Percentiles rank a stretch among this genome's conserved stretches.
Evolutionary conservation across 2,329 filamentous ascomycete genomes (phyloP).

Genomic region (Thelonectria rubi): DNA sequence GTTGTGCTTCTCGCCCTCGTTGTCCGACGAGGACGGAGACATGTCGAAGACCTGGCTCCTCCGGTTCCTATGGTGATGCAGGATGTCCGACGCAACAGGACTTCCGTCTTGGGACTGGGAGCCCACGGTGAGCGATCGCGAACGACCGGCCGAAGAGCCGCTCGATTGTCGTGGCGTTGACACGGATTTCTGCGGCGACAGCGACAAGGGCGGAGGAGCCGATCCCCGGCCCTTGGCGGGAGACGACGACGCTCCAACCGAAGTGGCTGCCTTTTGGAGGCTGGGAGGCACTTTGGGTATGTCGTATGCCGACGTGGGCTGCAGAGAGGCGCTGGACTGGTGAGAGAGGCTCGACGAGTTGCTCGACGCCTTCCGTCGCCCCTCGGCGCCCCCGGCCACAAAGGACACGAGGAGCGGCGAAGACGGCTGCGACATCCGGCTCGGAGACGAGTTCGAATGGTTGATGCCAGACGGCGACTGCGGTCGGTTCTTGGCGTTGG

Average conservation of each 20-base stretch:
- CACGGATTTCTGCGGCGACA: slow-evolving; percentile 71
- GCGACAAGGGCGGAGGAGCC: slow-evolving; percentile 60
- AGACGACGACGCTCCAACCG: slow-evolving; percentile 62
- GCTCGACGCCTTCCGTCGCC: slow-evolving; percentile 88
- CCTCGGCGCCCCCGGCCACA: slow-evolving; percentile 81
- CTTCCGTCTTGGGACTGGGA: slow-evolving; percentile 96
- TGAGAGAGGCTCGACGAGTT: slow-evolving; percentile 86
- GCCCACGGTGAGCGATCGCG: slow-evolving; percentile 90
- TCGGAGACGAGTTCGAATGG: slow-evolving; percentile 87
- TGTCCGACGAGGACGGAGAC: slow-evolving; percentile 97
- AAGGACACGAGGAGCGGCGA: slow-evolving; percentile 93
- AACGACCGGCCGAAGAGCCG: slow-evolving; percentile 71
- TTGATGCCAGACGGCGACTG: slow-evolving; percentile 85
- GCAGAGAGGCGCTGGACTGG: slow-evolving; percentile 71
- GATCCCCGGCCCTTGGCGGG: slow-evolving; percentile 65
- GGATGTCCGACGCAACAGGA: slow-evolving; percentile 72
- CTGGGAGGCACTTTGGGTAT: slow-evolving; percentile 69
- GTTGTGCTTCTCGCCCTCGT: slow-evolving; percentile 92
- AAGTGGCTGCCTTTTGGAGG: slow-evolving; percentile 68
- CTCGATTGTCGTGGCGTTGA: slow-evolving; percentile 69
- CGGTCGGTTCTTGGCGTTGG: slow-evolving; percentile 85
- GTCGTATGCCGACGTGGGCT: slow-evolving; percentile 77
- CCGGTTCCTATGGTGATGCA: slow-evolving; percentile 85
- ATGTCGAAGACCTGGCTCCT: slow-evolving; percentile 95
- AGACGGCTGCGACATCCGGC: slow-evolving; percentile 74